Conservation (phyloP, 371 early-diverging fungal genomes). For the Mucor indicus region DNA sequence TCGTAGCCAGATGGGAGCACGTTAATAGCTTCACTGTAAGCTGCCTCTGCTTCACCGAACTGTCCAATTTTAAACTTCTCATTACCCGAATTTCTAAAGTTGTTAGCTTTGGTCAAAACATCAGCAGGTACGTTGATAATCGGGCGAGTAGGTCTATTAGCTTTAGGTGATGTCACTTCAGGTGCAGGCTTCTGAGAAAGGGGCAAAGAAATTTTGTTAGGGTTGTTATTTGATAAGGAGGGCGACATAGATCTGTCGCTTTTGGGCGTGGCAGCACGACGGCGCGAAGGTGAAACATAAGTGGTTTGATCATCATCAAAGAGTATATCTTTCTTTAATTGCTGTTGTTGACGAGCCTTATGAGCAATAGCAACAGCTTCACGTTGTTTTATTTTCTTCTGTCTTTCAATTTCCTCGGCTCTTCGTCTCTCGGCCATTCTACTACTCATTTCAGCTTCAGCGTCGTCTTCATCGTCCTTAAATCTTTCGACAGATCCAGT, state of each 20-base stretch:
- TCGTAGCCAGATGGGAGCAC: conserved; percentile 59
- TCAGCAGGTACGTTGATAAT: conserved; percentile 18
- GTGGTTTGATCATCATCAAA: conserved; percentile 24
- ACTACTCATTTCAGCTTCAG: conserved; percentile 3
- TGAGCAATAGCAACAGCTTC: conserved; percentile 13
- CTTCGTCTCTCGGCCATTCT: conserved; percentile 1
- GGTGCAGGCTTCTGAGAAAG: not conserved
- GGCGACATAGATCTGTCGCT: conserved; percentile 13
- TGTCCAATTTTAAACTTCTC: conserved; percentile 89
- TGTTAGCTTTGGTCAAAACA: conserved; percentile 7
- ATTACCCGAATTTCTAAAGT: conserved; percentile 58
- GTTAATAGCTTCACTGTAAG: conserved; percentile 72
- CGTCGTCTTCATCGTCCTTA: conserved; percentile 27
- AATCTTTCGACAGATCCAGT: conserved; percentile 20
- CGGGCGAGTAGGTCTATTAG: conserved; percentile 20
- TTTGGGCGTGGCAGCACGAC: conserved; percentile 22
- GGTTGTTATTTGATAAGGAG: too few species aligned
- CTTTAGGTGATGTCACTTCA: not conserved
- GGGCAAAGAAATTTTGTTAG: not conserved
- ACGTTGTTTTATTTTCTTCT: conserved; percentile 1
- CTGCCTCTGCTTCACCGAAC: conserved; percentile 76
- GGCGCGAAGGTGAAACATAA: conserved; percentile 58
- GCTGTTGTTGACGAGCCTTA: conserved; percentile 24
- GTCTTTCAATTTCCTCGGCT: conserved; percentile 1
- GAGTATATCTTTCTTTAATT: conserved; percentile 3